phyloP scores from a whole-genome alignment of 2,329 filamentous ascomycete genomes.

The Cladosporium halotolerans region DNA sequence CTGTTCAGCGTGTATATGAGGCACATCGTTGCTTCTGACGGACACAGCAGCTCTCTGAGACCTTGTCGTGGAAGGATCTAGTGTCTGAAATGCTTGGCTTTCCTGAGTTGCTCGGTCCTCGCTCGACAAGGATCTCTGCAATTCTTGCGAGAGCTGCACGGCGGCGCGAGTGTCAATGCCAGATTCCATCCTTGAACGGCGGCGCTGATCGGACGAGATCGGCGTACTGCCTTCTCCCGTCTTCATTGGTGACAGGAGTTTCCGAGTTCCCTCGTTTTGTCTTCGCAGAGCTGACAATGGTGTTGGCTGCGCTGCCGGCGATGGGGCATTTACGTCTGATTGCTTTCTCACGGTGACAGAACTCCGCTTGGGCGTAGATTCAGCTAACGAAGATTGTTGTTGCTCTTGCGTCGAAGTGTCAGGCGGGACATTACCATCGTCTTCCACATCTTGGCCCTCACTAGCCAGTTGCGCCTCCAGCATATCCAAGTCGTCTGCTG shows the following conservation, averaged over 20 bases:
- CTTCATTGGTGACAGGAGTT: background rate
- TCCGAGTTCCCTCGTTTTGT: background rate
- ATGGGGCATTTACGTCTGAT: too few relatives aligned
- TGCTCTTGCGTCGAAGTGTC: too few relatives aligned
- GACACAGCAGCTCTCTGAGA: background rate
- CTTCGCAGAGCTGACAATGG: background rate
- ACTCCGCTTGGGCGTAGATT: too few relatives aligned
- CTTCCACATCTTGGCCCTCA: too few relatives aligned
- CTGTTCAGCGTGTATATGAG: too few relatives aligned
- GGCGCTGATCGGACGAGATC: background rate
- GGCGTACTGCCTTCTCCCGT: background rate
- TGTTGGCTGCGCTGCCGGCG: too few relatives aligned
- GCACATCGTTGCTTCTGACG: too few relatives aligned
- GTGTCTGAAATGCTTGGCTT: conserved; percentile 4
- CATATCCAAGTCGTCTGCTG: conserved; percentile 7
- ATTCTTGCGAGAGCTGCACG: conserved; percentile 3
- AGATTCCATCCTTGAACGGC: conserved; percentile 1
- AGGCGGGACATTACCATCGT: too few relatives aligned
- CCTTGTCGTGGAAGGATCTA: background rate
- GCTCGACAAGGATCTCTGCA: conserved; percentile 3
- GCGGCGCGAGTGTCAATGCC: conserved; percentile 5
- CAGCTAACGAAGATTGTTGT: too few relatives aligned
- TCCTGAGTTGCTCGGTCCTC: conserved; percentile 3
- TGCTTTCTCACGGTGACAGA: too few relatives aligned
- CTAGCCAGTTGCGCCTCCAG: background rate